Percentiles rank a stretch among this genome's conserved stretches.
Evolutionary conservation across 768 basidiomycete species (phyloP).

Genomic region (Kwoniella botswanensis): DNA sequence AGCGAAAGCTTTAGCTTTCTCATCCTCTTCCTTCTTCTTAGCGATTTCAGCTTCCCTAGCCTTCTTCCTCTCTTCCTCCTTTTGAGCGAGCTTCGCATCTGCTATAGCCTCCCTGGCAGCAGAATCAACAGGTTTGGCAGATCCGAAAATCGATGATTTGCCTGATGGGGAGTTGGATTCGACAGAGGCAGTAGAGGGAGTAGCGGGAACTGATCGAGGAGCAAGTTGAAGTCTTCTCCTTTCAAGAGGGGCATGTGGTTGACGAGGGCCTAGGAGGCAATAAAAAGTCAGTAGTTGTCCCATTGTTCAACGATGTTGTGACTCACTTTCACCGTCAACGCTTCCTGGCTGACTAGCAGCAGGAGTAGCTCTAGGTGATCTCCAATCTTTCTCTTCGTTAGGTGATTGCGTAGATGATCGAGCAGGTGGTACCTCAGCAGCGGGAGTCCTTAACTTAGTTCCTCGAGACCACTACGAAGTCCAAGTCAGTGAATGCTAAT

Average conservation of each 20-base stretch:
- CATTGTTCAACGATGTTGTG: background rate
- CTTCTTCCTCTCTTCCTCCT: constrained; percentile 48
- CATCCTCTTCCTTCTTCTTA: constrained; percentile 42
- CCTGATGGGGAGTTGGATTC: constrained; percentile 67
- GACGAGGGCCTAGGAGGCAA: constrained; percentile 60
- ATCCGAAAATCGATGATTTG: constrained; percentile 78
- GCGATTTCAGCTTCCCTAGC: constrained; percentile 41
- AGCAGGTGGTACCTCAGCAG: constrained; percentile 31
- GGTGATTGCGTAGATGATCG: constrained; percentile 35
- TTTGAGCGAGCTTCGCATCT: constrained; percentile 49
- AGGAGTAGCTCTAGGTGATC: constrained; percentile 38
- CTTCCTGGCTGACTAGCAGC: constrained; percentile 36
- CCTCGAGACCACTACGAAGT: constrained; percentile 56
- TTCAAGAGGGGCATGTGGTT: constrained; percentile 73
- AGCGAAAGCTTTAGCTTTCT: constrained; percentile 35
- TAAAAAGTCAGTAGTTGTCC: constrained; percentile 57
- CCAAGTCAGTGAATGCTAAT: too few species aligned
- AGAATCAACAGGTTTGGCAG: constrained; percentile 87
- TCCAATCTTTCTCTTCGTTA: constrained; percentile 53
- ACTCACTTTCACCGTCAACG: constrained; percentile 33
- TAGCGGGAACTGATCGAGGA: constrained; percentile 73
- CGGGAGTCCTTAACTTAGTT: constrained; percentile 50
- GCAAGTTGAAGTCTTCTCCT: constrained; percentile 84
- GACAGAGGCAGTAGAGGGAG: constrained; percentile 65
- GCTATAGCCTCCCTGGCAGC: constrained; percentile 66